These are phyloP conservation scores for Earliella scabrosa DNA, from an alignment of 1,284 basidiomycete genomes.

Conservation along the genomic window DNA sequence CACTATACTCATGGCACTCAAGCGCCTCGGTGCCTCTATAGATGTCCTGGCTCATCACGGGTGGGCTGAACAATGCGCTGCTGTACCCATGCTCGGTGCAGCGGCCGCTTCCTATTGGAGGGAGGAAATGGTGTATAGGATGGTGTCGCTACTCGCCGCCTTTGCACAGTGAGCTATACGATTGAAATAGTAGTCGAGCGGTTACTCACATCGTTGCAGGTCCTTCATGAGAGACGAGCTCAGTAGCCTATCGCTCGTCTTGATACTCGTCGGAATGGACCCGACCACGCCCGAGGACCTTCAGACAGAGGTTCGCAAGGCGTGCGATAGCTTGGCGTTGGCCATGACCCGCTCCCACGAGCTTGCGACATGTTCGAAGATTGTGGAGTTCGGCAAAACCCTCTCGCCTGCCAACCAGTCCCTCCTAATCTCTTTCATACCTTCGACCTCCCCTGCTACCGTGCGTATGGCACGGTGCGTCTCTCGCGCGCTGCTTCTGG, in stretches of 20 bases:
- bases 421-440: constrained; percentile 54
- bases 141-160: constrained; percentile 48
- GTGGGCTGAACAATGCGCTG: not conserved
- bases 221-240: constrained; percentile 43
- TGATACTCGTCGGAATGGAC: constrained; percentile 64
- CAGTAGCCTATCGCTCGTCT: constrained; percentile 50
- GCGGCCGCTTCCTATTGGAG: constrained; percentile 25
- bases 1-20: constrained; percentile 14
- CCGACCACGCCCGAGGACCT: constrained; percentile 47
- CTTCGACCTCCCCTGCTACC: constrained; percentile 51
- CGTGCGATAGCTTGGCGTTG: constrained; percentile 5
- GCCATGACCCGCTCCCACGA: constrained; percentile 43
- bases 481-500: constrained; percentile 43
- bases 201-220: constrained; percentile 25
- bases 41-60: constrained; percentile 16
- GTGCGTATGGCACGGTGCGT: constrained; percentile 60
- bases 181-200: not conserved
- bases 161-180: constrained; percentile 48
- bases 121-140: constrained; percentile 39
- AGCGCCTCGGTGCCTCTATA: constrained; percentile 26
- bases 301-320: constrained; percentile 42
- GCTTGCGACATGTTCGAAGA: constrained; percentile 46
- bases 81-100: not conserved
- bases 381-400: constrained; percentile 42
- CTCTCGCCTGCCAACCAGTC: constrained; percentile 45